Evolutionary conservation across 768 basidiomycete genomes (phyloP).

Genomic region (Lactifluus rugatus): DNA sequence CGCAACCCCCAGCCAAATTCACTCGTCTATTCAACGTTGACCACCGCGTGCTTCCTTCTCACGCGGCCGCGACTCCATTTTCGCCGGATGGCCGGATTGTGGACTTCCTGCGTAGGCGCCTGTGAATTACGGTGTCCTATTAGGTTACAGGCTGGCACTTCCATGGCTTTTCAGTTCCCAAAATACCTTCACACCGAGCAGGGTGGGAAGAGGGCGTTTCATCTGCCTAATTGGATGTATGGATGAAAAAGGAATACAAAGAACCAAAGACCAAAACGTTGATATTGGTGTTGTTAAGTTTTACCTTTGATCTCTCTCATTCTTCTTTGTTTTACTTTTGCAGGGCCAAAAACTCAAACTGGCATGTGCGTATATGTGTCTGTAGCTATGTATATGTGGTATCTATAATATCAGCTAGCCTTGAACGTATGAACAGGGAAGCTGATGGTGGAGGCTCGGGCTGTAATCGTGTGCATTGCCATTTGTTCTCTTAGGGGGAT

Average conservation of each 20-base stretch:
- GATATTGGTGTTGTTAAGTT: too few relatives aligned
- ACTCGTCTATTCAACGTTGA: neutral
- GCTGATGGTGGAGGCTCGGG: neutral
- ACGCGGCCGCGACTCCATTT: neutral
- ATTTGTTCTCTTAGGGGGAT: neutral
- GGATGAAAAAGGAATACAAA: conserved; percentile 8
- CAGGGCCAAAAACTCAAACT: too few relatives aligned
- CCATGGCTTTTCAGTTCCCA: neutral
- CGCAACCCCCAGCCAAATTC: too few relatives aligned
- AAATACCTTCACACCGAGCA: too few relatives aligned
- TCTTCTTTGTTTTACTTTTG: neutral
- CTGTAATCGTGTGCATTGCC: neutral
- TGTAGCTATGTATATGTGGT: conserved; percentile 2
- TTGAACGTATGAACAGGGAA: neutral
- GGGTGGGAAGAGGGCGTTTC: too few relatives aligned
- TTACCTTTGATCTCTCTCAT: neutral
- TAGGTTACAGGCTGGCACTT: neutral
- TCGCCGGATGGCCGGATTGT: neutral
- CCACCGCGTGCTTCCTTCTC: too few relatives aligned
- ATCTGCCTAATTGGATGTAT: neutral
- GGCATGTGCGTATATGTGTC: neutral
- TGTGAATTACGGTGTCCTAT: neutral
- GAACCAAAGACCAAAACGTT: neutral
- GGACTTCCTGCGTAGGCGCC: neutral
- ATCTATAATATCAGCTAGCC: neutral